Evolutionary conservation across 2,329 filamentous ascomycete species (phyloP), one percentile per base, ranked within the genome.

Genomic region (Aspergillus vadensis): DNA sequence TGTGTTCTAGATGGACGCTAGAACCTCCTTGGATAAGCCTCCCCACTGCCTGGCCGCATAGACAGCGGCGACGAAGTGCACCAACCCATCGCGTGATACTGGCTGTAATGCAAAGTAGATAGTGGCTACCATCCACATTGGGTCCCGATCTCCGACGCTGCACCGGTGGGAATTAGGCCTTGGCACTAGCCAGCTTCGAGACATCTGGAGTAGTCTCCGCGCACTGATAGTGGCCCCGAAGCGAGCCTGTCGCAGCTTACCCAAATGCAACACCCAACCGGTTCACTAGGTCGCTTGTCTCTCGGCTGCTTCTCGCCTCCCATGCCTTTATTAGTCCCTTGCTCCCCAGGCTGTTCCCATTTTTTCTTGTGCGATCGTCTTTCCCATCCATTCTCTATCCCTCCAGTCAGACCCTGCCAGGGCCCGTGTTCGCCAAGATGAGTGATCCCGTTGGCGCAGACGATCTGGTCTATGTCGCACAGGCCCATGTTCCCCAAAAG

Each of bases 401-500:
- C 10, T 36, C 32, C 32, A 36, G 12, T 15, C 5, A 36, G 32
- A 44, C 19, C 41, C 41, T 12, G 41, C 32, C 47, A 50, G 47
- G 47, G 47, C 47, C 39, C 12, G 36, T 27, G 36, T 38, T 47
- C n/a, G 30, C 50, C 44, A 47, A 25, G 32, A 64, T 64, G 63
- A 61, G 57, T 30, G 60, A 57, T 43, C 55, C 58, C 19, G 53
- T 59, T 25, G 55, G 57, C 2, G 44, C 57, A 9, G 32, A 43
- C n/a, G 48, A 60, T 12, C 39, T 48, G 38, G 60, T 58, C 32
- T 32, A 54, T 36, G 43, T 61, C 12, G 41, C 58, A 51, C 60
- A 61, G 30, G 58, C 55, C 25, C 61, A 61, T 21, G 58, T 12
- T 4, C 55, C 59, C 25, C 51, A 62, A 21, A 30, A 55, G 14